Conservation (phyloP, 148 eudicot genomes). For the Heliosperma pusillum region DNA sequence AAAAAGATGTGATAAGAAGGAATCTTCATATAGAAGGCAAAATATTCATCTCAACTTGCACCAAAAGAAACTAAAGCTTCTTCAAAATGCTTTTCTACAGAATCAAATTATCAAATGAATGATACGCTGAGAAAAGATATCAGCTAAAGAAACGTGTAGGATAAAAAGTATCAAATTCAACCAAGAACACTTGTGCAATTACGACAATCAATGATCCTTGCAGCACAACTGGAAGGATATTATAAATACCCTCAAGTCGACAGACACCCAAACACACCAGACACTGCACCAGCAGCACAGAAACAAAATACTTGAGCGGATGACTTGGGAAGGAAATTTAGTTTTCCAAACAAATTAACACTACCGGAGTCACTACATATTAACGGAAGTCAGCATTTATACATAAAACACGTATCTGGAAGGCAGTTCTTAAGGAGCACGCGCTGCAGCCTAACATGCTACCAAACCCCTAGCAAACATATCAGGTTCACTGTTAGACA, state of each 20-base stretch:
- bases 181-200: background rate
- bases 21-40: no score
- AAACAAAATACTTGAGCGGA: background rate
- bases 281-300: background rate
- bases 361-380: conserved; percentile 19
- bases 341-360: conserved; percentile 9
- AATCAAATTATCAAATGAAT: background rate
- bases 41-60: background rate
- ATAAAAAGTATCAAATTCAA: background rate
- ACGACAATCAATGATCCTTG: background rate
- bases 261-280: background rate
- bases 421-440: conserved; percentile 15
- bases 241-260: background rate
- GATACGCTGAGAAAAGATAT: background rate
- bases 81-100: background rate
- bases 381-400: conserved; percentile 18
- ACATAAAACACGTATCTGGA: conserved; percentile 11
- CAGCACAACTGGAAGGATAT: background rate
- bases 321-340: background rate
- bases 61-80: background rate
- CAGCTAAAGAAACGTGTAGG: background rate
- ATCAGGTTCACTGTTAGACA: conserved; percentile 24
- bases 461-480: conserved; percentile 11
- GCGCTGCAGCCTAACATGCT: conserved; percentile 4
- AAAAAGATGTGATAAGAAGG: no score